Conservation (phyloP, 148 eudicot species). For the Rhododendron ferrugineum region DNA sequence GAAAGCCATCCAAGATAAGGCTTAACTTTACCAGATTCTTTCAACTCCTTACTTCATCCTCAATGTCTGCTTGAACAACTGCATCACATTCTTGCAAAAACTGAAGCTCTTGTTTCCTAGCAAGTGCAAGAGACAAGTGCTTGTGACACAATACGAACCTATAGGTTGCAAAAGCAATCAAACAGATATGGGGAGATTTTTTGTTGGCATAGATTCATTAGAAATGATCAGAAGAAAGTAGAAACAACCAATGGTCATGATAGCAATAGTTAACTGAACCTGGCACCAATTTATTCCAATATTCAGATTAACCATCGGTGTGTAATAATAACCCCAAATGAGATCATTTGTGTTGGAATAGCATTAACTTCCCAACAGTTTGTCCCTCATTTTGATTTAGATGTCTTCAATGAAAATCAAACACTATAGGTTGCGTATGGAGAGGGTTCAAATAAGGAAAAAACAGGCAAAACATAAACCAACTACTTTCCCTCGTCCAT, state of each 20-base stretch:
- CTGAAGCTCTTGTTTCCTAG: neutral
- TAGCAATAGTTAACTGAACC: neutral
- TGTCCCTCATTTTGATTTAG: too few species aligned
- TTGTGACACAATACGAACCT: neutral
- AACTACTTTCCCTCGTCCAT: too few species aligned
- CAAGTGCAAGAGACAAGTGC: neutral
- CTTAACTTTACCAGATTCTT: too few species aligned
- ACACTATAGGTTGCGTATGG: too few species aligned
- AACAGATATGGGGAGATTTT: neutral
- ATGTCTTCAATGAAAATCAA: too few species aligned
- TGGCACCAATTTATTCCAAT: neutral
- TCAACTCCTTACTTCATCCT: neutral
- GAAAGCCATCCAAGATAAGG: neutral
- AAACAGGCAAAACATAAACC: too few species aligned
- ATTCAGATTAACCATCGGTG: neutral
- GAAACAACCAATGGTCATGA: neutral
- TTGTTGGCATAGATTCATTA: neutral
- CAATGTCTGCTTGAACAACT: neutral
- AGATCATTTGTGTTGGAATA: neutral
- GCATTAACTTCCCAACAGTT: neutral
- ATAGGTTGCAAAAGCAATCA: neutral
- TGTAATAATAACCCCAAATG: neutral
- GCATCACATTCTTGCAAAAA: neutral
- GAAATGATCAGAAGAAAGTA: neutral
- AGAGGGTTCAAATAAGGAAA: too few species aligned